phyloP scores from a whole-genome alignment of 345 rosid species.

The Citrus medica region DNA sequence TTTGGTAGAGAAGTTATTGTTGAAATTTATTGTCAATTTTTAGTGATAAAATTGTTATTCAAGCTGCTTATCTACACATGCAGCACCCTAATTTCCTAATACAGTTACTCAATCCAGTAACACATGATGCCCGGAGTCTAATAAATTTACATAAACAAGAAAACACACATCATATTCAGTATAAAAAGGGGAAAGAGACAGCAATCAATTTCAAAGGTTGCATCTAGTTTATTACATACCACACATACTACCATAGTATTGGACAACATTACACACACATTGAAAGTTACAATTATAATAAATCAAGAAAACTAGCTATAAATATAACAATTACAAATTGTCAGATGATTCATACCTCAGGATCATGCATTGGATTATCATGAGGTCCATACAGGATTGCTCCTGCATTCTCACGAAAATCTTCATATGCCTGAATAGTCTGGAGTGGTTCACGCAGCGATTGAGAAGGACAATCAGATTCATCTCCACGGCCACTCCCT shows the following conservation, averaged over 20 bases:
- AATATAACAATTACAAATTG: background rate
- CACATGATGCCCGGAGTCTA: background rate
- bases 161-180: background rate
- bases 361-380: constrained; percentile 23
- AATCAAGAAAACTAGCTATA: background rate
- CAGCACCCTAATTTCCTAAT: background rate
- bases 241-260: background rate
- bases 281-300: background rate
- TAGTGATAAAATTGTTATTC: background rate
- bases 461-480: constrained; percentile 10
- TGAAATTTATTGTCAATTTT: background rate
- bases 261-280: background rate
- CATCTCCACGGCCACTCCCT: constrained; percentile 1
- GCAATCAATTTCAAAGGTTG: background rate
- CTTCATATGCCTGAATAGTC: constrained; percentile 22
- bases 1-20: background rate
- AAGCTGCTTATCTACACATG: background rate
- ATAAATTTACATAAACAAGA: background rate
- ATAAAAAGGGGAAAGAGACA: background rate
- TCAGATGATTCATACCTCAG: constrained; percentile 31
- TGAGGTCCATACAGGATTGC: constrained; percentile 7
- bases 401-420: constrained; percentile 13
- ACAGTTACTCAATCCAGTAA: background rate
- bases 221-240: background rate
- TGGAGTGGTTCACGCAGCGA: constrained; percentile 12